Conservation (phyloP, 768 basidiomycete genomes). For the Austroboletus eburneus region DNA sequence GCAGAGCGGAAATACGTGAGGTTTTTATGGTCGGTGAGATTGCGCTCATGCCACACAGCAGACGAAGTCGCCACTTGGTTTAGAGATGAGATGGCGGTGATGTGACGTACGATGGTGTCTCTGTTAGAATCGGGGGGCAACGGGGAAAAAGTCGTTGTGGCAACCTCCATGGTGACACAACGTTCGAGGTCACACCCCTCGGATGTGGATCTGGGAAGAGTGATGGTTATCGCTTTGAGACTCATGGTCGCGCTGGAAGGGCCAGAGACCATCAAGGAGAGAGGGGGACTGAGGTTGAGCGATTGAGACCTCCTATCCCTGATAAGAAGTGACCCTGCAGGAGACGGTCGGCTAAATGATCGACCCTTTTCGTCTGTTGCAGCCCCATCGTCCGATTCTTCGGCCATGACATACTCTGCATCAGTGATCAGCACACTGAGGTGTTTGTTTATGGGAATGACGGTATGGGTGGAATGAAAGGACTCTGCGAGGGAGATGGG, state of each 20-base stretch:
- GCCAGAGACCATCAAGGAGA: conserved; percentile 26
- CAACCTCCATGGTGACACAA: conserved; percentile 39
- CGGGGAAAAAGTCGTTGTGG: conserved; percentile 39
- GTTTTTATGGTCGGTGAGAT: too few relatives aligned
- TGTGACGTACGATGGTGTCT: conserved; percentile 27
- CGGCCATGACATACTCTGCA: conserved; percentile 60
- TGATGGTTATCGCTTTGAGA: conserved; percentile 28
- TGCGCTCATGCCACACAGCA: conserved; percentile 24
- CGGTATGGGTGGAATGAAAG: conserved; percentile 66
- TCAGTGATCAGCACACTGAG: conserved; percentile 66
- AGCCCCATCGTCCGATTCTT: conserved; percentile 50
- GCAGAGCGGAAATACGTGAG: too few relatives aligned
- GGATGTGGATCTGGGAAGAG: conserved; percentile 25
- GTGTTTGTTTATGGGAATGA: conserved; percentile 63
- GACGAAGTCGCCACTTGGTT: conserved; percentile 27
- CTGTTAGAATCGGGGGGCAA: conserved; percentile 18
- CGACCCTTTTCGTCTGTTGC: conserved; percentile 14
- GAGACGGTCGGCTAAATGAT: conserved; percentile 31
- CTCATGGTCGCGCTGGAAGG: conserved; percentile 30
- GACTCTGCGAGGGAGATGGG: conserved; percentile 80
- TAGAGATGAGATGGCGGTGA: conserved; percentile 13
- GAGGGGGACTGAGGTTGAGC: conserved; percentile 43
- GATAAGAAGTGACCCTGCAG: conserved; percentile 42
- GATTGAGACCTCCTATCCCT: conserved; percentile 64
- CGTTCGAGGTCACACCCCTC: conserved; percentile 37